These are phyloP conservation scores for Apophysomyces elegans DNA, from an alignment of 371 early-diverging fungal species.

Conservation along the genomic window DNA sequence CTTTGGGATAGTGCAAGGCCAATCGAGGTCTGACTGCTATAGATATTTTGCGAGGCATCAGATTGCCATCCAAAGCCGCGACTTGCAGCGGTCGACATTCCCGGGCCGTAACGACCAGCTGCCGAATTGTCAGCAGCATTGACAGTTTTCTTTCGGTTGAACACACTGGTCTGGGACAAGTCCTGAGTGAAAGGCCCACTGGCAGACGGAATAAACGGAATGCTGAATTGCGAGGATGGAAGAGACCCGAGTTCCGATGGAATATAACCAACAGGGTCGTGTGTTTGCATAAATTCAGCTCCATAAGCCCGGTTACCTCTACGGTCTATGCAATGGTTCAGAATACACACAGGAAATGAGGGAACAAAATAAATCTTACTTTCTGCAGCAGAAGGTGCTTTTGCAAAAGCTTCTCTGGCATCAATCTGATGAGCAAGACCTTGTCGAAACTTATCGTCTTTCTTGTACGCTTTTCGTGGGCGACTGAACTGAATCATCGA, in stretches of 20 bases:
- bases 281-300: slow-evolving; percentile 62
- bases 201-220: slow-evolving; percentile 66
- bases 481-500: slow-evolving; percentile 86
- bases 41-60: slow-evolving; percentile 44
- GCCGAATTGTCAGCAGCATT: slow-evolving; percentile 20
- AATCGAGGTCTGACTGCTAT: slow-evolving; percentile 58
- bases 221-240: slow-evolving; percentile 62
- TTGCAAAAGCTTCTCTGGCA: slow-evolving; percentile 70
- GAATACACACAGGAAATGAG: slow-evolving; percentile 8
- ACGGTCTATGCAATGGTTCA: slow-evolving; percentile 38
- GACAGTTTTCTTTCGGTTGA: slow-evolving; percentile 35
- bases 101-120: slow-evolving; percentile 44
- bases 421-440: slow-evolving; percentile 70
- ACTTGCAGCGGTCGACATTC: slow-evolving; percentile 45
- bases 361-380: slow-evolving; percentile 28
- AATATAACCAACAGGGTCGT: slow-evolving; percentile 62
- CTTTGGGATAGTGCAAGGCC: slow-evolving; percentile 66
- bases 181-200: slow-evolving; percentile 78
- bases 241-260: slow-evolving; percentile 61
- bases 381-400: slow-evolving; percentile 59
- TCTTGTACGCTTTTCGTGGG: slow-evolving; percentile 68
- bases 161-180: slow-evolving; percentile 58
- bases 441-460: slow-evolving; percentile 68
- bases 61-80: slow-evolving; percentile 44
- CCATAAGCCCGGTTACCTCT: slow-evolving; percentile 55